These are phyloP conservation scores for Cordyceps farinosa DNA, from an alignment of 2,329 filamentous ascomycete genomes.

Conservation along the genomic window DNA sequence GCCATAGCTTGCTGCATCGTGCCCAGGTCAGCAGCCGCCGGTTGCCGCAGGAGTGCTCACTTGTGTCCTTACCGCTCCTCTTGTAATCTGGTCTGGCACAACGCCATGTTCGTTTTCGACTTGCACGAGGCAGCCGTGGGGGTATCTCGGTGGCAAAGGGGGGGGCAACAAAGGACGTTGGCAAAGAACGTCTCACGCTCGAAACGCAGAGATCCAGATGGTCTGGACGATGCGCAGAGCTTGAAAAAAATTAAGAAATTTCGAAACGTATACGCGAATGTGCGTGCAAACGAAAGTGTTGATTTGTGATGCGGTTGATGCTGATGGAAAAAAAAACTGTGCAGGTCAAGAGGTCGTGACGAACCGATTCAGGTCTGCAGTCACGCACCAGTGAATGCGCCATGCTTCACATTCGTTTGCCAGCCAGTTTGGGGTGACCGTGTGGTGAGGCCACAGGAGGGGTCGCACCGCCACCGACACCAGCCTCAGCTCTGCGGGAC, in stretches of 20 bases:
- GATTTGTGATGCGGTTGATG: not conserved
- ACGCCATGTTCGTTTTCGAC: slow-evolving; percentile 58
- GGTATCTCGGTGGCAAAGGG: not conserved
- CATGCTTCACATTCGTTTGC: slow-evolving; percentile 2
- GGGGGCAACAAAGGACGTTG: not conserved
- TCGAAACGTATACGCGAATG: not conserved
- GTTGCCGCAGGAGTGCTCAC: too few species aligned
- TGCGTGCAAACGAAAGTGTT: not conserved
- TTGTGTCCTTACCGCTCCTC: slow-evolving; percentile 70
- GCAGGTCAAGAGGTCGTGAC: not conserved
- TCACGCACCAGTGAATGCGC: slow-evolving; percentile 12
- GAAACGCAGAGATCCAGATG: not conserved
- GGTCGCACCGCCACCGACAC: slow-evolving; percentile 10
- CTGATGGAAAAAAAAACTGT: not conserved
- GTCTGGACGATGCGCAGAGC: not conserved
- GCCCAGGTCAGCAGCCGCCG: slow-evolving; percentile 21
- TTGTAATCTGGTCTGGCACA: slow-evolving; percentile 82
- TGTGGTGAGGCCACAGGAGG: slow-evolving; percentile 1
- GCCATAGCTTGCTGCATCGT: slow-evolving; percentile 80
- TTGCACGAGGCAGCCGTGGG: not conserved
- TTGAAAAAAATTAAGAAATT: not conserved
- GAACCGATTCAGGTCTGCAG: not conserved
- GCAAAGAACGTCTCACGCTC: not conserved
- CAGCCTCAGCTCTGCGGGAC: not conserved
- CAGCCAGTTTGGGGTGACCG: not conserved